phyloP scores from a whole-genome alignment of 176 grass and related monocot genomes.

The Dendrocalamus sinicus region DNA sequence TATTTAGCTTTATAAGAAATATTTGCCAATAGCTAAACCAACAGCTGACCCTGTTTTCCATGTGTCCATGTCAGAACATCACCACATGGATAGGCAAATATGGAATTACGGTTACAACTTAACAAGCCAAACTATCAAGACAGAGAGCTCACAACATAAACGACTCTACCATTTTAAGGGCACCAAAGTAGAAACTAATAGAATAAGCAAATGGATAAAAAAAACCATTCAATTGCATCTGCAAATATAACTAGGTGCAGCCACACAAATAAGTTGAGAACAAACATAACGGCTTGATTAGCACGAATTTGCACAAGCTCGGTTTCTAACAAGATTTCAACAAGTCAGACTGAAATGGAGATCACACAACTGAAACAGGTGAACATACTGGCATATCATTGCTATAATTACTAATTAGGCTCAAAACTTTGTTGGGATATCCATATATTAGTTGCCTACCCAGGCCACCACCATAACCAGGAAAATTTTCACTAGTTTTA shows the following conservation, averaged over 20 bases:
- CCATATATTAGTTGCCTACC: not conserved
- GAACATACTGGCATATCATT: not conserved
- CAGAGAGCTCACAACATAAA: not conserved
- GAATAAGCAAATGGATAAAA: constrained; percentile 10
- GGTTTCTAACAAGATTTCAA: constrained; percentile 1
- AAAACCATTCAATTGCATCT: not conserved
- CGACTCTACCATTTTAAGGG: not conserved
- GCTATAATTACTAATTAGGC: not conserved
- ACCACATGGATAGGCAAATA: not conserved
- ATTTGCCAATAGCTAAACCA: not conserved
- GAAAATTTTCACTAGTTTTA: not conserved
- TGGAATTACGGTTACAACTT: not conserved
- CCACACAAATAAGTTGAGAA: not conserved
- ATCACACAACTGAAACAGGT: constrained; percentile 27
- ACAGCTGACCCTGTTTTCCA: not conserved
- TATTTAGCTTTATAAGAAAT: not conserved
- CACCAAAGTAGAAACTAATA: not conserved
- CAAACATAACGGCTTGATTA: not conserved
- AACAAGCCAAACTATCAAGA: not conserved
- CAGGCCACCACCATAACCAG: constrained; percentile 14
- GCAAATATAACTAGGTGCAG: constrained; percentile 2
- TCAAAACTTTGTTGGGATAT: constrained; percentile 5
- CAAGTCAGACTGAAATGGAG: not conserved
- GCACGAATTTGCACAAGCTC: not conserved
- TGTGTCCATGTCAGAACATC: not conserved